Percentiles rank a stretch among this genome's conserved stretches.
phyloP scores from a whole-genome alignment of 441 rosid species.

The Daphne laureola region DNA sequence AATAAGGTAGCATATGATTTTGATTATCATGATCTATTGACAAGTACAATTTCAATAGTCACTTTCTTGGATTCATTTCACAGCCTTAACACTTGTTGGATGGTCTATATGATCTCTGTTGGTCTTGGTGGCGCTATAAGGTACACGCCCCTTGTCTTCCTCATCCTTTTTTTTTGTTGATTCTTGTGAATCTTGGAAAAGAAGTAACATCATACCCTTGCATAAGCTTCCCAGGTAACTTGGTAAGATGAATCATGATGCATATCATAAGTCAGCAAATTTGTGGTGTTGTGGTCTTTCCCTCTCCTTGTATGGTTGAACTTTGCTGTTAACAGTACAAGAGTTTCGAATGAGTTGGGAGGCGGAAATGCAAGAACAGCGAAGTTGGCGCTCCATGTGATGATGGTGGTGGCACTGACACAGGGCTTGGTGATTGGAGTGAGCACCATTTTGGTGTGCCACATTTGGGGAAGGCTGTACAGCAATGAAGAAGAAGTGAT shows the following conservation, averaged over 20 bases:
- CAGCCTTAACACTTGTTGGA: conserved; percentile 52
- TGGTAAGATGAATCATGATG: too few species aligned
- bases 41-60: not conserved
- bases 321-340: conserved; percentile 19
- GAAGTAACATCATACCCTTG: too few species aligned
- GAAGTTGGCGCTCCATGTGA: conserved; percentile 21
- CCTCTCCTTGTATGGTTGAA: too few species aligned
- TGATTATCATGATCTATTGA: not conserved
- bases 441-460: conserved; percentile 21
- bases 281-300: too few species aligned
- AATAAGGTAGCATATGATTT: conserved; percentile 42
- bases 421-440: conserved; percentile 26
- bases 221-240: too few species aligned
- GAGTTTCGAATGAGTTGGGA: conserved; percentile 44
- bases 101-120: conserved; percentile 43
- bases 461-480: conserved; percentile 36
- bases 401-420: conserved; percentile 27
- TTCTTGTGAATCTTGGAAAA: not conserved
- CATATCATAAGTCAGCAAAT: too few species aligned
- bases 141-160: conserved; percentile 9
- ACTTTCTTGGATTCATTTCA: not conserved
- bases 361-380: conserved; percentile 29
- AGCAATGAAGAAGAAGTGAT: conserved; percentile 39
- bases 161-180: not conserved
- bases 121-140: conserved; percentile 50